These are phyloP conservation scores for Vinca minor DNA, from an alignment of 257 asterid genomes.

Conservation along the genomic window DNA sequence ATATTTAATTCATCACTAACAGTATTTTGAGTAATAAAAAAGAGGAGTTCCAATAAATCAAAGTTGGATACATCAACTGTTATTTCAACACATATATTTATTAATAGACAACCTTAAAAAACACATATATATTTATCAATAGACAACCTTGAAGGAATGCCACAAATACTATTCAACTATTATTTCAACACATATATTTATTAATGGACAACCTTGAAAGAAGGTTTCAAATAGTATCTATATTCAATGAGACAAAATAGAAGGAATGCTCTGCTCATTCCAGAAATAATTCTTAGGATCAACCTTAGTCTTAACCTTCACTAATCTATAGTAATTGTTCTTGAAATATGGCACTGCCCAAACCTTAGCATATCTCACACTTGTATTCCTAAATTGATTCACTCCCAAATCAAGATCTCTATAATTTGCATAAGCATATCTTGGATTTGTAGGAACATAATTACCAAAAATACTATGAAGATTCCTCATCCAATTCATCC, in stretches of 20 bases:
- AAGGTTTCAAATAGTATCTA: too few species aligned
- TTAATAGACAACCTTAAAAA: too few species aligned
- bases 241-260: not conserved
- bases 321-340: conserved; percentile 13
- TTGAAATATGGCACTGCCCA: conserved; percentile 14
- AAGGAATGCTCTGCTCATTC: conserved; percentile 20
- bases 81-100: too few species aligned
- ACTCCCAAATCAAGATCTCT: conserved; percentile 11
- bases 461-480: not conserved
- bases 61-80: too few species aligned
- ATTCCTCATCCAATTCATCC: not conserved
- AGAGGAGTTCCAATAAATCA: too few species aligned
- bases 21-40: too few species aligned
- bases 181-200: too few species aligned
- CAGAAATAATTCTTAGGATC: conserved; percentile 17
- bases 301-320: conserved; percentile 10
- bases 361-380: conserved; percentile 4
- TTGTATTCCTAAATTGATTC: conserved; percentile 8
- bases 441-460: conserved; percentile 1
- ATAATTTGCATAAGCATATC: conserved; percentile 5
- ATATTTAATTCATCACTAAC: too few species aligned
- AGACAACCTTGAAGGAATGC: too few species aligned
- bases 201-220: too few species aligned
- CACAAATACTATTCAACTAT: too few species aligned
- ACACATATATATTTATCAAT: too few species aligned